Evolutionary conservation across 805 yeast genomes (phyloP), one percentile per base, ranked within the genome.

Genomic region (Dipodascopsis uninucleata): DNA sequence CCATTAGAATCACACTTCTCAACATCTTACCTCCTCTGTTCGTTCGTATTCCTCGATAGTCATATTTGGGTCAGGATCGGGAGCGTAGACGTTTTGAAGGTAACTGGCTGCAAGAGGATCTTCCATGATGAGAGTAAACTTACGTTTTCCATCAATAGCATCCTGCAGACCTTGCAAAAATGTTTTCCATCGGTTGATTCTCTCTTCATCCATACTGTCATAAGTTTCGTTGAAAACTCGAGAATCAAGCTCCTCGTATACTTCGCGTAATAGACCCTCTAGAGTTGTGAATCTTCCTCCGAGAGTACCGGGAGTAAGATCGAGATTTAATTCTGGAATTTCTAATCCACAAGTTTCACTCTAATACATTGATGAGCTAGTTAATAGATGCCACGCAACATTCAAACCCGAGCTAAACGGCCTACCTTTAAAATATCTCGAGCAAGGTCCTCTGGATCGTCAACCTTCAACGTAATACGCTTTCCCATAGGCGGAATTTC

Each of bases 221-320:
- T 95, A 84, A 2, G 94, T 82, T 61, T 83, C 82, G 8, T 84
- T 75, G 63, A 85, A 85, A 4, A 93, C 95, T 66, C 94, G 79
- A 7, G 81, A 69, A 60, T 87, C 84, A 52, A 93, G 76, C 65
- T 93, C 97, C 50, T 88, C 97, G 57, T 78, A 71, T 7, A 93
- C 97, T 67, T 93, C 97, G 34, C 78, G 74, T 56, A 93, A 69
- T 43, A 93, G 74, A 52, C 99, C 99, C 69, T 93, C 99, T 53
- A 93, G 71, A 12, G 99, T 93, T 36, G 98, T 93, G 71, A 93
- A 93, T 63, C 98, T 78, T 46, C 99, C 98, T 50, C 99, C 99
- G 40, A 93, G 72, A 2, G 99, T 93, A 49, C 99, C 98, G 31
- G 95, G 89, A 12, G 89, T 86, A 60, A 93, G 77, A 65, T 93